Evolutionary conservation across 2,329 filamentous ascomycete genomes (phyloP), one percentile per base, ranked within the genome.

Genomic region (Cordyceps farinosa): DNA sequence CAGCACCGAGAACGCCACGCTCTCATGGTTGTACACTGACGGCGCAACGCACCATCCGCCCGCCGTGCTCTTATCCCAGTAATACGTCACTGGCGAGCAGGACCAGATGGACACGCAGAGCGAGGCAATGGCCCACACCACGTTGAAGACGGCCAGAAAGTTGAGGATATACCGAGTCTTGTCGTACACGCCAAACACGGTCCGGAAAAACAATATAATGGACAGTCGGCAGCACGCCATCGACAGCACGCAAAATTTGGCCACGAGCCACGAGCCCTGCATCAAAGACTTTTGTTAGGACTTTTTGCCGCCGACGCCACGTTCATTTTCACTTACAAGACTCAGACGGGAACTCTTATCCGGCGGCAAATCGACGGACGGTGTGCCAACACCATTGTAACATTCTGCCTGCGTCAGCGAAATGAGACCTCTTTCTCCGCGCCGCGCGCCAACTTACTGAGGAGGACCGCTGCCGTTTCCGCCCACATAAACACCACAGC

Each of bases 401-500:
- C 60, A 55, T 58, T 65, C 64, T 65, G 11, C 13, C 11, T 57
- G 22, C n/a, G 13, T 34, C 13, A 34, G 17, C 9, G 22, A 13
- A 30, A 3, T 5, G 13, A 6, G 30, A 10, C 4, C 13, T 15
- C 2, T 5, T 22, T 40, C 52, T 8, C 22, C 36, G 17, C 22
- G 2, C 30, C 30, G 30, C n/a, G 15, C 17, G 38, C 34, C 9
- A 32, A 62, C 64, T 32, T 17, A 65, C 64, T 65, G 29, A 65
- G 22, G 17, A 65, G 34, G 22, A 65, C 53, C 10, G 61, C 47
- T n/a, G 64, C 62, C 40, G 57, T 62, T 34, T 64, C 53, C 36
- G 61, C 64, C 62, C 62, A 64, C 64, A 65, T 65, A n/a, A 65
- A 60, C 2, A 64, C 32, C 13, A 65, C 64, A 13, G 64, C 64